Evolutionary conservation across 352 stramenopile genomes (phyloP), one percentile per base, ranked within the genome.

Genomic region (Albugo laibachii): DNA sequence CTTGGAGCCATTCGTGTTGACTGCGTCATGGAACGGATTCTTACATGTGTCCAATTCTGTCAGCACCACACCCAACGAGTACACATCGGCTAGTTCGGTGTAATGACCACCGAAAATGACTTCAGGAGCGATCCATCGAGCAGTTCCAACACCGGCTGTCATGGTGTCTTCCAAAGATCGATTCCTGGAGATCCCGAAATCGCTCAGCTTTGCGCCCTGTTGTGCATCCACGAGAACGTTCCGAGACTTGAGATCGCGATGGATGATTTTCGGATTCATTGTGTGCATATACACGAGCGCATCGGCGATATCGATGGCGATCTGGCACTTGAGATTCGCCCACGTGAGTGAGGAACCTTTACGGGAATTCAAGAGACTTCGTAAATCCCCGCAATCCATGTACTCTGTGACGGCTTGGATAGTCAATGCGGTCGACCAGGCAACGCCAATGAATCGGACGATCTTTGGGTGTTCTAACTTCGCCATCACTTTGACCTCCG

Each of bases 211-310:
- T 13, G 69, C 67, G 0, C 65, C 60, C 10, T 48, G 65, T 45
- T 74, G 55, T 10, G 65, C 55, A 44, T 82, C 67, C 16, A 84
- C 71, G 24, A 82, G 51, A 16, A 84, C 58, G 48, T 82, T 84
- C 20, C 67, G 66, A 19, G 69, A 79, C 56, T 79, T 80, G 21
- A 83, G 51, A 42, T 84, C 68, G 35, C 71, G 66, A 47, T 81
- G 66, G 27, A 79, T 77, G 3, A 80, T 50, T 53, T 78, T 78
- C 18, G 67, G 62, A 49, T 75, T 73, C 13, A 80, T 44, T 34
- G 67, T 67, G 59, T 87, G 74, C 48, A 87, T 47, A 51, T 82
- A 81, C 48, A 78, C 71, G 21, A 87, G 59, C 16, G 62, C 69
- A 37, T 83, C 68, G 12, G 69, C 58, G 1, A 87, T 55, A 48